Evolutionary conservation across 371 early-diverging fungal species (phyloP), one percentile per base, ranked within the genome.

Genomic region (Mucor piriformis): DNA sequence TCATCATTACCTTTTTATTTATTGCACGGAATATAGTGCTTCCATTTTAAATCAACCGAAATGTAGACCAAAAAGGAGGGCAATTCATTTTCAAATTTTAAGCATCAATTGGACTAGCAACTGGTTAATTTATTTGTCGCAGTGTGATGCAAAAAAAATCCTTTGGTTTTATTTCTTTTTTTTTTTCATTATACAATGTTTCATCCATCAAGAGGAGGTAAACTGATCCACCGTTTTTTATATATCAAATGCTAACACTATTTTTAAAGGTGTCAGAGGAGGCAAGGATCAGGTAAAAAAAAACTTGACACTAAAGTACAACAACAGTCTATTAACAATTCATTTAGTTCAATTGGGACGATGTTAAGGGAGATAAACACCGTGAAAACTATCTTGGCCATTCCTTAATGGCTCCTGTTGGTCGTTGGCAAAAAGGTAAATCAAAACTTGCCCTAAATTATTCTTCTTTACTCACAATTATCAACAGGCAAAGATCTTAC

Each of bases 311-410:
- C 34, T 11, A 27, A n/a, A n/a, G 2, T 40, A 16, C 6, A 15
- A 23, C n/a, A 29, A 23, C 15, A 53, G 3, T 38, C 20, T 34
- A 11, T 20, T 4, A 32, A 10, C 7, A n/a, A n/a, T 3, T 23
- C 50, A 6, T 33, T 49, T 32, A 77, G 73, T 81, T 77, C 52
- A 76, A 60, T 40, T 87, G 87, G 87, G 86, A 86, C 34, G 85
- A 87, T 50, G 93, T 91, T 29, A 91, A 92, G 66, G 86, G 88
- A 50, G 92, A 93, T 66, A 90, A 91, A 61, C 77, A 92, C 68
- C 82, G 94, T 42, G 92, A 91, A 78, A 90, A 91, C 69, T 94
- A 94, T 68, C 82, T 94, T 15, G 94, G 94, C 11, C 90, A 94
- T 73, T 91, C 92, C 3, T 57, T 94, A 18, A 84, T 83, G 67